Conservation (phyloP, 495 filamentous ascomycete species). For the Penicillium bialowiezense region DNA sequence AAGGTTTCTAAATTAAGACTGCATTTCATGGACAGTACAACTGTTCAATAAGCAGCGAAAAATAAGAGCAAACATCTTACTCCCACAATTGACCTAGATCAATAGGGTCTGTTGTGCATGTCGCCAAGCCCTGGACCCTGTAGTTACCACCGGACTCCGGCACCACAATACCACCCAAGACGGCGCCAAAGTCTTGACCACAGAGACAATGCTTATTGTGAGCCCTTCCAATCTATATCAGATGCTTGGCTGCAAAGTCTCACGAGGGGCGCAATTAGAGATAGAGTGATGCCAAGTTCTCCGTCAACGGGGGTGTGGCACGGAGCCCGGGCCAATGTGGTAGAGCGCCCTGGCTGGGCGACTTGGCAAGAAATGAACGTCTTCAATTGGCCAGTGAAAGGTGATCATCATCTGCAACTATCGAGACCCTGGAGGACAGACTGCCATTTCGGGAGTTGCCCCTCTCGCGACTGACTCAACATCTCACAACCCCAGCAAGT, state of each 20-base stretch:
- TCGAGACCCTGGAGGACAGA: no score
- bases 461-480: neutral
- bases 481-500: neutral
- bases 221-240: neutral
- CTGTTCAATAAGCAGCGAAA: no score
- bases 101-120: neutral
- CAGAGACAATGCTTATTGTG: conserved; percentile 2
- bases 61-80: no score
- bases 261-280: neutral
- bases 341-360: neutral
- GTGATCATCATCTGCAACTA: neutral
- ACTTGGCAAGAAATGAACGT: neutral
- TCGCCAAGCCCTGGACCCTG: conserved; percentile 17
- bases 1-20: no score
- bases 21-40: no score
- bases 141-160: conserved; percentile 18
- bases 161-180: conserved; percentile 27
- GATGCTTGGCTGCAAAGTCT: neutral
- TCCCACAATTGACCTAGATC: neutral
- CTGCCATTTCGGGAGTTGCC: neutral
- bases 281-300: conserved; percentile 1
- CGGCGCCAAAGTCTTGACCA: conserved; percentile 9
- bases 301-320: conserved; percentile 10
- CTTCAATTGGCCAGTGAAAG: neutral
- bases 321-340: neutral